These are phyloP conservation scores for Xylaria polymorpha DNA, from an alignment of 2,329 filamentous ascomycete genomes.

Conservation along the genomic window DNA sequence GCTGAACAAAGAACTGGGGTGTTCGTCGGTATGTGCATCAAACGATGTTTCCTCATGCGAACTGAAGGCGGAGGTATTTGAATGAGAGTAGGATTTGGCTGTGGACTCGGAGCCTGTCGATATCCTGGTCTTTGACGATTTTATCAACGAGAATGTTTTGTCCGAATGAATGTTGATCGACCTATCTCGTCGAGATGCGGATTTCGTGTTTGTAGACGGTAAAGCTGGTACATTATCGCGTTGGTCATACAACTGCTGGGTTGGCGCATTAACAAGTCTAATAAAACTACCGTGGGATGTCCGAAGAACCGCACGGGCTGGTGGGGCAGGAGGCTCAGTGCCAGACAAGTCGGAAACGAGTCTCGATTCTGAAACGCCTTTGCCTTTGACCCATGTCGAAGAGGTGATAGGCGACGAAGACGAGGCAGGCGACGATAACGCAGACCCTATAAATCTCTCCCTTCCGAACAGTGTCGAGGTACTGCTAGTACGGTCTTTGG, in stretches of 20 bases:
- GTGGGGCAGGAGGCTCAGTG: constrained; percentile 51
- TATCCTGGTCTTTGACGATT: constrained; percentile 43
- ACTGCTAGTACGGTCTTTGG: constrained; percentile 37
- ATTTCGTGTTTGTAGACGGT: constrained; percentile 43
- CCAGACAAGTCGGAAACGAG: constrained; percentile 51
- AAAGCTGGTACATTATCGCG: constrained; percentile 44
- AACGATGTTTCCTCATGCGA: constrained; percentile 63
- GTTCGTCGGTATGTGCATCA: constrained; percentile 59
- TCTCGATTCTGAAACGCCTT: constrained; percentile 61
- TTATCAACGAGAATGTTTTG: constrained; percentile 67
- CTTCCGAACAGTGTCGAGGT: constrained; percentile 43
- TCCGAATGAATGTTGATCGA: constrained; percentile 65
- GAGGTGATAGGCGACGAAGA: constrained; percentile 49
- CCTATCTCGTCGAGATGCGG: constrained; percentile 56
- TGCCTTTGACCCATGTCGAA: constrained; percentile 54
- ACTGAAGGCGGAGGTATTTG: constrained; percentile 58
- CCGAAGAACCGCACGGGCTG: constrained; percentile 53
- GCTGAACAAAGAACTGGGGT: constrained; percentile 61
- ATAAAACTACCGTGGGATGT: constrained; percentile 55
- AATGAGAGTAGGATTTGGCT: constrained; percentile 58
- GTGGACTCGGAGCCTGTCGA: constrained; percentile 49
- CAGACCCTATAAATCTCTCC: constrained; percentile 49
- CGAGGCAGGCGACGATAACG: constrained; percentile 51
- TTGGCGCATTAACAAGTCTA: constrained; percentile 54
- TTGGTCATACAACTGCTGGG: constrained; percentile 41